phyloP scores from a whole-genome alignment of 1,139 yeast genomes.

The Lodderomyces theae region DNA sequence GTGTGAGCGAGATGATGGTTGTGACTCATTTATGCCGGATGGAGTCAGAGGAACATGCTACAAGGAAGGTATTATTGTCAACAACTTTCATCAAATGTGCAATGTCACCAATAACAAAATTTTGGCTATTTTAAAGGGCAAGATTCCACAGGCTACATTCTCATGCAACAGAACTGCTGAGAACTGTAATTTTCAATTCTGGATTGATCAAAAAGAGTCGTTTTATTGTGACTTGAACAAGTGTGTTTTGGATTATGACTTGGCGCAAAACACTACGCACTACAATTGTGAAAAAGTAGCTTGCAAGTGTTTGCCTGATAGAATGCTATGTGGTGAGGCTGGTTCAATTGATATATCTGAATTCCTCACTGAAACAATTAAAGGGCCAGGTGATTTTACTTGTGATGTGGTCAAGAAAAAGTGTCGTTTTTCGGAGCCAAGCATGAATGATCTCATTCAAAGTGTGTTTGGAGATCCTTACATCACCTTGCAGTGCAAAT shows the following conservation, averaged over 20 bases:
- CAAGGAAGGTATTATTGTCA: constrained; percentile 80
- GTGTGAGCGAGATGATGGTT: constrained; percentile 68
- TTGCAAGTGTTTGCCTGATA: constrained; percentile 86
- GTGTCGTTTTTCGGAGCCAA: constrained; percentile 88
- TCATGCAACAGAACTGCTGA: constrained; percentile 70
- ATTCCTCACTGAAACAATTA: constrained; percentile 82
- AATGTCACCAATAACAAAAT: constrained; percentile 90
- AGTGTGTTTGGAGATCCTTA: constrained; percentile 91
- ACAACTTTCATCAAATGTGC: constrained; percentile 85
- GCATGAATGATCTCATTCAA: constrained; percentile 88
- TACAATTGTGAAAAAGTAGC: constrained; percentile 74
- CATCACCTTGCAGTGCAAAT: constrained; percentile 72
- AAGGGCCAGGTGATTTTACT: constrained; percentile 89
- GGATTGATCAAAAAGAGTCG: constrained; percentile 89
- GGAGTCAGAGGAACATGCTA: constrained; percentile 88
- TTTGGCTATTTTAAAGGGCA: constrained; percentile 71
- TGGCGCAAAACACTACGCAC: constrained; percentile 63
- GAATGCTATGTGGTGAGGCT: constrained; percentile 89
- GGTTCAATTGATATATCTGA: constrained; percentile 96
- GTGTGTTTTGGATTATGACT: constrained; percentile 69
- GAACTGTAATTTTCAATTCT: constrained; percentile 85
- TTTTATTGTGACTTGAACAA: constrained; percentile 79
- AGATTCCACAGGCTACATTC: constrained; percentile 88
- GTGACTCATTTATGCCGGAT: constrained; percentile 87
- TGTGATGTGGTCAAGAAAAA: constrained; percentile 62